Evolutionary conservation across 1,139 yeast genomes (phyloP).

Genomic region (Lodderomyces theae): DNA sequence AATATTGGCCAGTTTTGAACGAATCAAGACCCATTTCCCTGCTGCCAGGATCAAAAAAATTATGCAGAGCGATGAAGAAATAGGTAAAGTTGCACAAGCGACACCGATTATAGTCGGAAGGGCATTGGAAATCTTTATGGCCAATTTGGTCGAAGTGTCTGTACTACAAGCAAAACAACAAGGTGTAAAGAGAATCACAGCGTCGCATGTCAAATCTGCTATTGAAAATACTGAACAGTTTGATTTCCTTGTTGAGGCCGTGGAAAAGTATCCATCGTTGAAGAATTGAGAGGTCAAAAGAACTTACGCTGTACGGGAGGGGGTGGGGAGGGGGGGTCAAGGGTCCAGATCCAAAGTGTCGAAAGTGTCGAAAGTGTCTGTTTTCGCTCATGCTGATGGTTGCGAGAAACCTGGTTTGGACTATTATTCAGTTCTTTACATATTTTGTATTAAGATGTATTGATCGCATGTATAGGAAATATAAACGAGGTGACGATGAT

Average conservation of each 20-base stretch:
- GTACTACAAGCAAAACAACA: conserved; percentile 72
- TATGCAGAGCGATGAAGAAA: conserved; percentile 98
- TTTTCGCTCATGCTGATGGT: too few relatives aligned
- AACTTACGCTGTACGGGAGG: too few relatives aligned
- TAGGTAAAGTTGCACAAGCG: conserved; percentile 98
- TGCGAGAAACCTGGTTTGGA: background rate
- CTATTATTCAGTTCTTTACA: background rate
- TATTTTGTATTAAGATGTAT: background rate
- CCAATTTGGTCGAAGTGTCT: conserved; percentile 82
- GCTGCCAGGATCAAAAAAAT: conserved; percentile 94
- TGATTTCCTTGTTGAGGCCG: conserved; percentile 80
- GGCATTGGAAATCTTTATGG: conserved; percentile 88
- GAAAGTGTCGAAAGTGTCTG: too few relatives aligned
- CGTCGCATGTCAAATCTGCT: conserved; percentile 81
- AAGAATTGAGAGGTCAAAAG: conserved; percentile 20
- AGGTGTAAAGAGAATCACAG: conserved; percentile 80
- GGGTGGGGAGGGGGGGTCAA: too few relatives aligned
- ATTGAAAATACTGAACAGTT: conserved; percentile 85
- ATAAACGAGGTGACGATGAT: background rate
- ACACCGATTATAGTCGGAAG: conserved; percentile 96
- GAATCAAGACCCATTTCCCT: conserved; percentile 90
- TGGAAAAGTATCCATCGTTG: conserved; percentile 55
- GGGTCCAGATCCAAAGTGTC: too few relatives aligned
- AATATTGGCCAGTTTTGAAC: conserved; percentile 38
- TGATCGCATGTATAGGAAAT: background rate